Percentiles rank a stretch among this genome's conserved stretches.
These are phyloP conservation scores for Filobasidium uniguttulatum DNA, from an alignment of 1,284 basidiomycete genomes.

Conservation along the genomic window DNA sequence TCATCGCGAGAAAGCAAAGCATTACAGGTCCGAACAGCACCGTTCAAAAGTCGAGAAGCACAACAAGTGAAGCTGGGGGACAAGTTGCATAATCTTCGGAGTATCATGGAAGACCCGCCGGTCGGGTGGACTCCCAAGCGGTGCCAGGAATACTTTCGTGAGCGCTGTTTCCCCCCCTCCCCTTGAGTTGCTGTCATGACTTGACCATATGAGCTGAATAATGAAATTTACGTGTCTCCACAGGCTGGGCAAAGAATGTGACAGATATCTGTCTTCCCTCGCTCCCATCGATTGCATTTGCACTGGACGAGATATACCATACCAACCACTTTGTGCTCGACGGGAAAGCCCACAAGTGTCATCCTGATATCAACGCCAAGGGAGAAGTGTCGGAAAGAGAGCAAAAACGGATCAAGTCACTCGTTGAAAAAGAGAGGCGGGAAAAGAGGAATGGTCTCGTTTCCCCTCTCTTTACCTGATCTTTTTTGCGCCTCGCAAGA, in stretches of 20 bases:
- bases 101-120: constrained; percentile 29
- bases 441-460: background rate
- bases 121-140: constrained; percentile 33
- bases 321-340: constrained; percentile 9
- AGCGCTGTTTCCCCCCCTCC: background rate
- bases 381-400: background rate
- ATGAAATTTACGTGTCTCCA: background rate
- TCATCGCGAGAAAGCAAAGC: constrained; percentile 29
- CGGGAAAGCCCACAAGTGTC: constrained; percentile 13
- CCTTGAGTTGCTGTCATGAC: background rate
- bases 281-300: constrained; percentile 4
- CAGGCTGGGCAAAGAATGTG: constrained; percentile 36
- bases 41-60: constrained; percentile 30
- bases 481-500: no score
- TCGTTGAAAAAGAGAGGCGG: background rate
- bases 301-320: constrained; percentile 9
- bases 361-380: constrained; percentile 8
- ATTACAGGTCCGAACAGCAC: constrained; percentile 34
- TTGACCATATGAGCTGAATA: background rate
- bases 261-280: constrained; percentile 25
- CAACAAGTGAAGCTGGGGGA: constrained; percentile 38
- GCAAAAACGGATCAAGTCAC: background rate
- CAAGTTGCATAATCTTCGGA: constrained; percentile 38
- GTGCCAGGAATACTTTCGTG: constrained; percentile 33
- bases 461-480: background rate